Base-by-base conservation (phyloP, 192 early-diverging fungal species). In the Backusella tarrabulga region DNA sequence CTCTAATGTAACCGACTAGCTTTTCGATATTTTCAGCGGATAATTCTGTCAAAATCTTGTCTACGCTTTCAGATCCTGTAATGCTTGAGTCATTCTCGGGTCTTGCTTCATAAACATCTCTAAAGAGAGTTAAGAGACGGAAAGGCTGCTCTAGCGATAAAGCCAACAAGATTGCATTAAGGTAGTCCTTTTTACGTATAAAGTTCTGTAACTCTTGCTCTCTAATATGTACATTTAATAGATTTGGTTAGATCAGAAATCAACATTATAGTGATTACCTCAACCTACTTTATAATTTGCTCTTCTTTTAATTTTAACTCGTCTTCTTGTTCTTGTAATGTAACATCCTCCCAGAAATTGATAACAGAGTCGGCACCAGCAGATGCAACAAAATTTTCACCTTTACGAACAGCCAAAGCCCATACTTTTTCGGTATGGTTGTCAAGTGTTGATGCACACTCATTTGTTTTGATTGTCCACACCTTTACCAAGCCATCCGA, bases 351-450 rank as follows among this genome's bases (percentile, higher is more conserved):
- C 98, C 97, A 99, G 23, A 99, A 82, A 67, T 92, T 91, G 76
- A 98, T 92, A 26, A 89, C 89, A 36, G 96, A 96, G 77, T 99
- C 98, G 0, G 94, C 95, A 23, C 94, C 95, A 34, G 94, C 98
- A 23, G 98, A 92, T n/a, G 92, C 92, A 26, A 98, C 82, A 69
- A 89, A 81, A 32, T 83, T 86, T 78, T 93, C 89, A 50, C 91
- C 92, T 68, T 87, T 86, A 60, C 90, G 87, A 50, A 94, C 89
- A 41, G 95, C 88, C 68, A 99, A 82, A 0, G 94, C 92, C 98
- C 98, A 99, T 23, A 99, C 90, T 83, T 96, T 96, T 82, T 97
- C 96, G 26, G 97, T 95, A 78, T 98, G 97, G 67, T 93, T 93
- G 81, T 99, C 98, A 32, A 98, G 83, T 6, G 97, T 99, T 3